Conservation (phyloP, 1,139 yeast species). For the Saccharomyces hybrid region DNA sequence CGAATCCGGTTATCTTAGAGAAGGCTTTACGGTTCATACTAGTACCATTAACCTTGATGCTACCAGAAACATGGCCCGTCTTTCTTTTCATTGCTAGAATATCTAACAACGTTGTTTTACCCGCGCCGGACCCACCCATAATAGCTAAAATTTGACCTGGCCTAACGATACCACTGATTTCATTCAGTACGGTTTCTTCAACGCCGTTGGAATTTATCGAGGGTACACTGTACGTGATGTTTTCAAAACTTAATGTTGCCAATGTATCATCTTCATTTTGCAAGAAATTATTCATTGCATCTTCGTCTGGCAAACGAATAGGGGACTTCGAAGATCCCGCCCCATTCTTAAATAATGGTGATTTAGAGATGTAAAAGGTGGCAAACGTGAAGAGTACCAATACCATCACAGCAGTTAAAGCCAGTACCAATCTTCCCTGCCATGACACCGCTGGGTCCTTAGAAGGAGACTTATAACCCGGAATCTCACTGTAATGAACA, state of each 20-base stretch:
- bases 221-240: conserved; percentile 52
- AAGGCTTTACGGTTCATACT: conserved; percentile 39
- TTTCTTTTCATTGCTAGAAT: conserved; percentile 84
- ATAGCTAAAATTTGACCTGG: conserved; percentile 91
- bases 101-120: conserved; percentile 87
- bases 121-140: conserved; percentile 98
- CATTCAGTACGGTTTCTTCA: conserved; percentile 45
- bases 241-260: conserved; percentile 67
- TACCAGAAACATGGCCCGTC: conserved; percentile 60
- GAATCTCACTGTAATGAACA: conserved; percentile 82
- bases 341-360: conserved; percentile 49
- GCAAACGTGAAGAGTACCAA: conserved; percentile 31
- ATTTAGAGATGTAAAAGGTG: conserved; percentile 48
- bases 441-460: conserved; percentile 45
- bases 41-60: conserved; percentile 65
- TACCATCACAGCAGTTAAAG: conserved; percentile 34
- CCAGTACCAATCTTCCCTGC: conserved; percentile 41
- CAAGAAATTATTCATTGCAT: conserved; percentile 38
- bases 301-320: conserved; percentile 33
- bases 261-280: conserved; percentile 48
- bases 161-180: conserved; percentile 64
- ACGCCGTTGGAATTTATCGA: conserved; percentile 12
- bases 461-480: conserved; percentile 70
- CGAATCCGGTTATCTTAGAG: conserved; percentile 77
- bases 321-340: conserved; percentile 7